Evolutionary conservation across 2,329 filamentous ascomycete species (phyloP).

Genomic region (Monosporascus sp.): DNA sequence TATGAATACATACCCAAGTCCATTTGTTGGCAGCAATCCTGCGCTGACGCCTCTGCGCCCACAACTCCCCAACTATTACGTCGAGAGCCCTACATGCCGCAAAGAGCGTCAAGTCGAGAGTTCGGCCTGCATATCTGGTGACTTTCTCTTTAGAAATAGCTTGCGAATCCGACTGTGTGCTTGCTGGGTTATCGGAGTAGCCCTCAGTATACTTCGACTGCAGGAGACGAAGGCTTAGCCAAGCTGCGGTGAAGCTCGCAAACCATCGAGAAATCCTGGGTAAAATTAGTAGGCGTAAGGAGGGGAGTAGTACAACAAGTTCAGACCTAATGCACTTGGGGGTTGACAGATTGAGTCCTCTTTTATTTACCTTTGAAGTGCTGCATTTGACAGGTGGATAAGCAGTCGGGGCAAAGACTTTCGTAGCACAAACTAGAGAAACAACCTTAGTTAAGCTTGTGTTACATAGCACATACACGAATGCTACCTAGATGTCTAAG

Average conservation of each 20-base stretch:
- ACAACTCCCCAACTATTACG: constrained; percentile 61
- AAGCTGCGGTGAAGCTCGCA: constrained; percentile 53
- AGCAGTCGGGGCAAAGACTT: constrained; percentile 18
- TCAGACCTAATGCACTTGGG: neutral
- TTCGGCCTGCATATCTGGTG: constrained; percentile 56
- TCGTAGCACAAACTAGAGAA: constrained; percentile 18
- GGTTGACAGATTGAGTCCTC: constrained; percentile 2
- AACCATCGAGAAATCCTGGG: constrained; percentile 51
- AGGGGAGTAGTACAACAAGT: neutral
- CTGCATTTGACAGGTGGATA: constrained; percentile 16
- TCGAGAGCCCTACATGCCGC: constrained; percentile 67
- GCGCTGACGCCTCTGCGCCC: constrained; percentile 46
- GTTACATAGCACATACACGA: too few relatives aligned
- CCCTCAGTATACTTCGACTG: constrained; percentile 47
- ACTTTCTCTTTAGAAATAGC: constrained; percentile 12
- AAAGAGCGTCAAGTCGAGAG: constrained; percentile 79
- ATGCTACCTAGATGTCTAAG: too few relatives aligned
- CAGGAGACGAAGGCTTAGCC: constrained; percentile 51
- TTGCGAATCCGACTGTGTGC: constrained; percentile 23
- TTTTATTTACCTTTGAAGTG: constrained; percentile 28
- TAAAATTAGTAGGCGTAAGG: constrained; percentile 12
- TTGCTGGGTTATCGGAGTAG: constrained; percentile 34
- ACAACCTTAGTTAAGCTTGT: neutral
- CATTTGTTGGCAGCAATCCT: constrained; percentile 39
- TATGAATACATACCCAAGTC: constrained; percentile 35